phyloP scores from a whole-genome alignment of 2,329 filamentous ascomycete genomes.

The Polytolypa hystricis region DNA sequence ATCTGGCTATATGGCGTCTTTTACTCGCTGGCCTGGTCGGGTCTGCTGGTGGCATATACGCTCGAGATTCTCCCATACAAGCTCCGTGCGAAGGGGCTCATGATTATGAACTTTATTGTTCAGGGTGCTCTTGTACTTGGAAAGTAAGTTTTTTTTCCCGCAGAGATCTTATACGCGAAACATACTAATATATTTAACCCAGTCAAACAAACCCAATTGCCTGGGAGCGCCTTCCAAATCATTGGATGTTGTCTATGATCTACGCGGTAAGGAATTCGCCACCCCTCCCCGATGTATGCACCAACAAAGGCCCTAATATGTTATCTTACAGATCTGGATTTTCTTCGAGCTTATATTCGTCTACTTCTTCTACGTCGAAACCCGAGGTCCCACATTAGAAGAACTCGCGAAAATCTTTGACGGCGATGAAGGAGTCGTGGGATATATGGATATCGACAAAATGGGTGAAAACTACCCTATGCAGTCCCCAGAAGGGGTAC shows the following conservation, averaged over 20 bases:
- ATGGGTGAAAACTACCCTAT: too few relatives aligned
- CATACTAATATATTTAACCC: too few relatives aligned
- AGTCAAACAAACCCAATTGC: too few relatives aligned
- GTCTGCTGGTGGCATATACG: constrained; percentile 14
- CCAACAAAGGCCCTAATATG: constrained; percentile 17
- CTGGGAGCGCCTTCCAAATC: too few relatives aligned
- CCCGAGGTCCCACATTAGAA: constrained; percentile 59
- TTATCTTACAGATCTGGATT: constrained; percentile 16
- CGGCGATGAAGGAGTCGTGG: constrained; percentile 50
- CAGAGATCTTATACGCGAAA: too few relatives aligned
- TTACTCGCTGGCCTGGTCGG: constrained; percentile 21
- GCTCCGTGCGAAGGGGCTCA: constrained; percentile 29
- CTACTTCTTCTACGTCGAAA: constrained; percentile 44
- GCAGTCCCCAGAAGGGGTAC: too few relatives aligned
- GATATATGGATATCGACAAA: too few relatives aligned
- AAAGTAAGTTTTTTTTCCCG: too few relatives aligned
- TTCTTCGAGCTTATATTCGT: constrained; percentile 24
- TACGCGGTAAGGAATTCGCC: too few relatives aligned
- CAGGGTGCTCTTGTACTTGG: constrained; percentile 14
- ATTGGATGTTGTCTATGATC: too few relatives aligned
- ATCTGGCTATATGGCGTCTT: constrained; percentile 28
- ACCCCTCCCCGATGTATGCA: too few relatives aligned
- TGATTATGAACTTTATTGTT: constrained; percentile 25
- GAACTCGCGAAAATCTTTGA: constrained; percentile 62
- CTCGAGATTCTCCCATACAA: constrained; percentile 26